Percentiles rank a stretch among this genome's conserved stretches.
Evolutionary conservation across 2,329 filamentous ascomycete species (phyloP).

Genomic region (Gnomoniopsis smithogilvyi): DNA sequence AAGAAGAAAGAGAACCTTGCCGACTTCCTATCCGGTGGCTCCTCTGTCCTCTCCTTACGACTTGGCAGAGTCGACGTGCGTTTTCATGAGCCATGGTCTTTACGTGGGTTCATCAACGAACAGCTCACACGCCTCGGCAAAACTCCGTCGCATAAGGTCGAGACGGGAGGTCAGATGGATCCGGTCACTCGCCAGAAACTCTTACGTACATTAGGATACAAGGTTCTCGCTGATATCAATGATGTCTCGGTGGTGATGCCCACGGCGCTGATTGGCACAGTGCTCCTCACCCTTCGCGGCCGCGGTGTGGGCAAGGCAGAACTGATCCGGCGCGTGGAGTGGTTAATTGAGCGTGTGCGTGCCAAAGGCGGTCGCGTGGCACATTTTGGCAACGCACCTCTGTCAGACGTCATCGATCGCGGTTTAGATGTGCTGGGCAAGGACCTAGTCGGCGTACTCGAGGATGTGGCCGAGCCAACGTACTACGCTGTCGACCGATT

Average conservation of each 20-base stretch:
- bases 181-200: slow-evolving; percentile 65
- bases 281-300: slow-evolving; percentile 85
- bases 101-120: slow-evolving; percentile 75
- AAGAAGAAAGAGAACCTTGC: slow-evolving; percentile 93
- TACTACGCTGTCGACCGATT: slow-evolving; percentile 95
- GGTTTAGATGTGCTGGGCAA: slow-evolving; percentile 89
- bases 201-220: slow-evolving; percentile 84
- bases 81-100: slow-evolving; percentile 94
- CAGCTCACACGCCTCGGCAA: slow-evolving; percentile 62
- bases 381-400: slow-evolving; percentile 80
- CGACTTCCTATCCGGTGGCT: slow-evolving; percentile 80
- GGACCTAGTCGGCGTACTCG: slow-evolving; percentile 77
- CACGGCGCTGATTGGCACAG: slow-evolving; percentile 90
- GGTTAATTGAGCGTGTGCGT: slow-evolving; percentile 78
- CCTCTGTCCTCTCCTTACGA: slow-evolving; percentile 82
- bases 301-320: slow-evolving; percentile 88
- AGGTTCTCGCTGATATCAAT: slow-evolving; percentile 92
- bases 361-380: slow-evolving; percentile 89
- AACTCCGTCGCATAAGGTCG: slow-evolving; percentile 44
- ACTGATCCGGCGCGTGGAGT: slow-evolving; percentile 81
- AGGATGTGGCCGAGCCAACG: slow-evolving; percentile 81
- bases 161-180: slow-evolving; percentile 43
- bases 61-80: slow-evolving; percentile 91
- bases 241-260: slow-evolving; percentile 97
- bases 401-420: slow-evolving; percentile 79